Evolutionary conservation across 192 early-diverging fungal genomes (phyloP).

Genomic region (Phlyctochytrium bullatum): DNA sequence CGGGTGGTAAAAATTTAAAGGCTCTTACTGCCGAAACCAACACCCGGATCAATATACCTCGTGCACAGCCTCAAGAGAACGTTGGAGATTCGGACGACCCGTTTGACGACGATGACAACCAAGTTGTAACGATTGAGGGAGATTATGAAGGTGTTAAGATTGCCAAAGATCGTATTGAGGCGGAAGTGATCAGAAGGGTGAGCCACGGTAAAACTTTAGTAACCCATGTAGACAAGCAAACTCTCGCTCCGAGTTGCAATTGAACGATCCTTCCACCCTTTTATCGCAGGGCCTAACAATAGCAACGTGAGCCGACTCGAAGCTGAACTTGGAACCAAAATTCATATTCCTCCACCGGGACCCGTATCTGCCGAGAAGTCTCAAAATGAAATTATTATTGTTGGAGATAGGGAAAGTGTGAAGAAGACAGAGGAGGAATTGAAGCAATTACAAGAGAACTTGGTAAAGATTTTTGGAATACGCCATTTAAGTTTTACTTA

Average conservation of each 20-base stretch:
- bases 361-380: constrained; percentile 36
- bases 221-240: constrained; percentile 63
- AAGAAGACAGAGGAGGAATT: constrained; percentile 62
- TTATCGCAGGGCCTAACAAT: constrained; percentile 79
- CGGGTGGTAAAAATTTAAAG: constrained; percentile 76
- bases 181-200: constrained; percentile 71
- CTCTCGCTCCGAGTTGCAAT: constrained; percentile 67
- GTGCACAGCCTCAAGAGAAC: constrained; percentile 38
- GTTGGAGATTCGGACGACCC: constrained; percentile 26
- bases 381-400: constrained; percentile 66
- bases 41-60: constrained; percentile 72
- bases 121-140: constrained; percentile 75
- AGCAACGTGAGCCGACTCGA: constrained; percentile 56
- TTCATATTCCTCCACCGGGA: constrained; percentile 72
- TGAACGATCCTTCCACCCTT: constrained; percentile 72
- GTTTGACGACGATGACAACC: constrained; percentile 61
- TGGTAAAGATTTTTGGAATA: constrained; percentile 38
- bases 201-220: constrained; percentile 3
- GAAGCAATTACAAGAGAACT: constrained; percentile 53
- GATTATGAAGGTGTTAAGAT: constrained; percentile 76
- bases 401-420: constrained; percentile 75
- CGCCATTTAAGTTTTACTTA: constrained; percentile 5
- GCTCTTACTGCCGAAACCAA: constrained; percentile 70
- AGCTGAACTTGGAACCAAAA: constrained; percentile 63
- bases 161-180: constrained; percentile 83